Evolutionary conservation across 306 rosid species (phyloP).

Genomic region (Cicer bijugum): DNA sequence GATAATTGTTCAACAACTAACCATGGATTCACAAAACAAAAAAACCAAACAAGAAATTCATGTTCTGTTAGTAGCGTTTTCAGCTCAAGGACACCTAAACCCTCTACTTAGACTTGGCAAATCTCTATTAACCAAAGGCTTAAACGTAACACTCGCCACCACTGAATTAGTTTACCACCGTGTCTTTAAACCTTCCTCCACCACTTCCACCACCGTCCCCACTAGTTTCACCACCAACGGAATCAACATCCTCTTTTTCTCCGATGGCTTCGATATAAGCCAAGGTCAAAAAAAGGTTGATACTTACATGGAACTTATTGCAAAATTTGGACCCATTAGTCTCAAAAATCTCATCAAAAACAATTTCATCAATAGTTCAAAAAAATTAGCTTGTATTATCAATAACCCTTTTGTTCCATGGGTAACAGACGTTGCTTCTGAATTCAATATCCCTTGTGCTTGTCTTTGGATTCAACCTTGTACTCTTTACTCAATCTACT

Average conservation of each 20-base stretch:
- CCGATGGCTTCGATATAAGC: constrained; percentile 40
- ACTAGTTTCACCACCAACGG: constrained; percentile 44
- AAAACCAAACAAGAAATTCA: constrained; percentile 41
- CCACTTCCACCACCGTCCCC: constrained; percentile 35
- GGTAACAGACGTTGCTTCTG: constrained; percentile 54
- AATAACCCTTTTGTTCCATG: constrained; percentile 62
- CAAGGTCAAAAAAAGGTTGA: not conserved
- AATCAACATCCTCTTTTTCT: constrained; percentile 49
- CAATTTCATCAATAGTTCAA: constrained; percentile 34
- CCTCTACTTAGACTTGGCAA: constrained; percentile 54
- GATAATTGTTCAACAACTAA: not conserved
- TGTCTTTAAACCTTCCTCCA: constrained; percentile 30
- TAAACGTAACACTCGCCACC: constrained; percentile 62
- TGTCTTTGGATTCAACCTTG: constrained; percentile 68
- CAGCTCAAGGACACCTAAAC: constrained; percentile 64
- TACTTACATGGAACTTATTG: constrained; percentile 46
- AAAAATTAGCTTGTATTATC: constrained; percentile 51
- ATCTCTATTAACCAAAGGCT: constrained; percentile 48
- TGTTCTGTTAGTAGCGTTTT: constrained; percentile 54
- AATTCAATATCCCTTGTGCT: constrained; percentile 52
- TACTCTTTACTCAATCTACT: constrained; percentile 54
- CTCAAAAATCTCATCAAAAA: constrained; percentile 47
- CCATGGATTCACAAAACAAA: constrained; percentile 32
- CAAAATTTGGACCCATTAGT: constrained; percentile 44
- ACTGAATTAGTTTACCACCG: constrained; percentile 56